A percentile compares a stretch with the other conserved stretches of the same genome.
Conservation (phyloP, 2,329 filamentous ascomycete genomes). For the Lizonia empirigonia region DNA sequence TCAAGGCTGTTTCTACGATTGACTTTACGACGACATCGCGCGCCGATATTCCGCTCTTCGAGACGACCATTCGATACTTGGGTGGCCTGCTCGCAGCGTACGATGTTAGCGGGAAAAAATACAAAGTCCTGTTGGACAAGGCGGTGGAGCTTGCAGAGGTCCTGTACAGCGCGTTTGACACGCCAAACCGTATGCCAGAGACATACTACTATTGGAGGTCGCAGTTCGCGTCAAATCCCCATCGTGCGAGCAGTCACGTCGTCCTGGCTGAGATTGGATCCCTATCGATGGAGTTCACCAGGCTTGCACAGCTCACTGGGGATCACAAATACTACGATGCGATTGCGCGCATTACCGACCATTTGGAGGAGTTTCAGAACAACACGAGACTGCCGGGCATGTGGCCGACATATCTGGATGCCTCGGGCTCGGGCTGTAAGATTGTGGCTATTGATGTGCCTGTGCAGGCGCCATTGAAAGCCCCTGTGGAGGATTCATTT, state of each 20-base stretch:
- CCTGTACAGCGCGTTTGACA: conserved; percentile 70
- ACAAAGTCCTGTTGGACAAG: conserved; percentile 62
- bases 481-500: background rate
- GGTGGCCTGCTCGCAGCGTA: conserved; percentile 73
- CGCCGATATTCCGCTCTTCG: conserved; percentile 67
- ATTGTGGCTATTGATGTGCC: conserved; percentile 32
- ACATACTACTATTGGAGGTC: conserved; percentile 62
- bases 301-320: conserved; percentile 54
- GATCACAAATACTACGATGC: conserved; percentile 57
- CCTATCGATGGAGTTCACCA: conserved; percentile 56
- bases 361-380: conserved; percentile 53
- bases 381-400: conserved; percentile 55
- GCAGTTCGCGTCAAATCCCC: conserved; percentile 44
- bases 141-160: conserved; percentile 68
- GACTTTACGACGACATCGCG: conserved; percentile 63
- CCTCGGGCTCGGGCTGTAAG: conserved; percentile 48
- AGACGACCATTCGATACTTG: conserved; percentile 73
- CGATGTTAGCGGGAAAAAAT: conserved; percentile 64
- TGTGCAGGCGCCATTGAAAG: conserved; percentile 25
- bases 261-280: conserved; percentile 57
- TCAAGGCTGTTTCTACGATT: conserved; percentile 62
- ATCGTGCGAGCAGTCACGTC: conserved; percentile 49
- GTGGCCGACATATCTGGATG: conserved; percentile 56
- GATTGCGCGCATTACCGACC: conserved; percentile 52
- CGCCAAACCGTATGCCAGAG: conserved; percentile 69